Base-by-base conservation (phyloP, 2,329 filamentous ascomycete species). In the Didymella keratinophila region DNA sequence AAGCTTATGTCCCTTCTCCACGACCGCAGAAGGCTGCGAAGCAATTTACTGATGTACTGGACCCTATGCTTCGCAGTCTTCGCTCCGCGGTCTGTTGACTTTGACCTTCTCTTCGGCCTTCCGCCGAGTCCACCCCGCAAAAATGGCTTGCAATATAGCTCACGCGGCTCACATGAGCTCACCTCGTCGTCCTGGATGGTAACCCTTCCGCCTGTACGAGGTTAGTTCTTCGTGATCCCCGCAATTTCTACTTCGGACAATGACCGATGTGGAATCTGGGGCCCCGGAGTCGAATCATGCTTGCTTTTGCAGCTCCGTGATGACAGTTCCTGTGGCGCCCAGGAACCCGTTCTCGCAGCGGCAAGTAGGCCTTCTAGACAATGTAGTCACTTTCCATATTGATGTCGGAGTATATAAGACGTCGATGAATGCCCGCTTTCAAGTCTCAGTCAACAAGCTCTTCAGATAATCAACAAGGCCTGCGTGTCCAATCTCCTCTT, bases 61-160 rank as follows among this genome's bases (percentile, higher is more conserved):
- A 16, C 27, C 27, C 14, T n/a, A 14, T 39, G 25, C 41, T 43
- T 54, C 34, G 53, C 25, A 14, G n/a, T 51, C 20, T 41, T 51
- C 11, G 50, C 39, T 48, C 46, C 39, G 41, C 7, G 12, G 10
- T 28, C 11, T 42, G 11, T 28, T 11, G 4, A 42, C 11, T 34
- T 16, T 10, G 43, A 27, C 50, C 20, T 36, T 6, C 16, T 45
- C n/a, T 4, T 54, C 56, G 56, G 56, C 16, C 43, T 39, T 60
- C 44, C 30, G 52, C 57, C 57, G 52, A 52, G 21, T 32, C 4
- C 21, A 48, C 43, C 51, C 45, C 45, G 49, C 55, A 48, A 23
- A 28, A 34, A 11, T 18, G 12, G 21, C 18, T 16, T 20, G 32
- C 20, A 27, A 11, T 39, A n/a, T 18, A 14, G 23, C 28, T n/a